These are phyloP conservation scores for Colletotrichum sidae DNA, from an alignment of 2,329 filamentous ascomycete genomes.

Conservation along the genomic window DNA sequence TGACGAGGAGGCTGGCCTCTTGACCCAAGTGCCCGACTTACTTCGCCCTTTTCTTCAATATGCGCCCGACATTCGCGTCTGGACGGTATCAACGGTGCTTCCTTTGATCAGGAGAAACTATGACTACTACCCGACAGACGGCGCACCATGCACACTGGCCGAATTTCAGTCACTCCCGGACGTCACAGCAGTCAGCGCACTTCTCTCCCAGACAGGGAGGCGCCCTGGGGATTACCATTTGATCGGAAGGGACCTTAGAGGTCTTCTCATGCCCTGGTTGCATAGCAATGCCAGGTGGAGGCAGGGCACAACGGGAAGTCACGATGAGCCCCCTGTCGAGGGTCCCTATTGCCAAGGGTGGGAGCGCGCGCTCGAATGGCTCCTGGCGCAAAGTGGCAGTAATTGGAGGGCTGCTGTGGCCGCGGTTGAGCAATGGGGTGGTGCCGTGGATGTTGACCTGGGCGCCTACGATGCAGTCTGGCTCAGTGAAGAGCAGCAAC, in stretches of 20 bases:
- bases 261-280: conserved; percentile 79
- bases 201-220: conserved; percentile 68
- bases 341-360: conserved; percentile 68
- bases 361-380: conserved; percentile 77
- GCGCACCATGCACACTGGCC: conserved; percentile 64
- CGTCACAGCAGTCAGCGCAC: conserved; percentile 66
- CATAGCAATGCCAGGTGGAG: conserved; percentile 72
- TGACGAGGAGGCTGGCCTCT: conserved; percentile 77
- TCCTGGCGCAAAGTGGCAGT: conserved; percentile 67
- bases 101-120: conserved; percentile 76
- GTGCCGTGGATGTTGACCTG: conserved; percentile 76
- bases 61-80: conserved; percentile 70
- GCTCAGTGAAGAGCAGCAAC: conserved; percentile 70
- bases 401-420: conserved; percentile 73
- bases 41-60: conserved; percentile 75
- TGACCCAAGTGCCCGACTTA: conserved; percentile 75
- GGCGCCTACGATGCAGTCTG: conserved; percentile 68
- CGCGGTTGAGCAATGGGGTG: conserved; percentile 78
- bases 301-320: conserved; percentile 2
- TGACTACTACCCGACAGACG: conserved; percentile 72
- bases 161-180: conserved; percentile 74
- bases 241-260: conserved; percentile 73
- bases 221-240: conserved; percentile 52
- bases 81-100: conserved; percentile 76
- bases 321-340: conserved; percentile 36